A percentile compares a stretch with the other conserved stretches of the same genome.
Conservation (phyloP, 2,329 filamentous ascomycete species). For the Hymenoscyphus fructigenus region DNA sequence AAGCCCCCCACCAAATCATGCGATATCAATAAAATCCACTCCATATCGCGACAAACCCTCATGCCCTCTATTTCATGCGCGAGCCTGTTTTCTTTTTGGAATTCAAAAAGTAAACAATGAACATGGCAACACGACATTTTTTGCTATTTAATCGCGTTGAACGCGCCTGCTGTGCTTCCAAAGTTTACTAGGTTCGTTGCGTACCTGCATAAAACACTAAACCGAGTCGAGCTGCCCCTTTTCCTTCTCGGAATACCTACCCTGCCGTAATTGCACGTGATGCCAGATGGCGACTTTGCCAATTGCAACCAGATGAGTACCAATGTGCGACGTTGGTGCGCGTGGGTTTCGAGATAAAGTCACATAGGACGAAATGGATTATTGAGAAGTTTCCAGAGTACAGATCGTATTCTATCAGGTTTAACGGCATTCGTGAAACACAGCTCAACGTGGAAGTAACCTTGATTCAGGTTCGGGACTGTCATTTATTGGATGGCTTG, state of each 20-base stretch:
- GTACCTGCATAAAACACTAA: slow-evolving; percentile 3
- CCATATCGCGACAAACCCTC: background rate
- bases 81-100: background rate
- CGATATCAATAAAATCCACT: background rate
- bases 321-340: background rate
- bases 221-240: slow-evolving; percentile 2
- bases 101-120: background rate
- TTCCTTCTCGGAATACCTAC: slow-evolving; percentile 2
- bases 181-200: background rate
- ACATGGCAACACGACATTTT: background rate
- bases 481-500: no score
- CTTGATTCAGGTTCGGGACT: no score
- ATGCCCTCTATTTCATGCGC: background rate
- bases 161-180: background rate
- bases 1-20: background rate
- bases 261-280: background rate
- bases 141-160: slow-evolving; percentile 1
- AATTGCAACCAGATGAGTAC: background rate
- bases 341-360: background rate
- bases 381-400: background rate
- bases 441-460: background rate
- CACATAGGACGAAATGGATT: background rate
- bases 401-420: background rate
- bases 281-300: background rate
- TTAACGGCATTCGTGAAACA: background rate